Evolutionary conservation across 1,284 basidiomycete genomes (phyloP), one percentile per base, ranked within the genome.

Genomic region (Trichosporon sp.): DNA sequence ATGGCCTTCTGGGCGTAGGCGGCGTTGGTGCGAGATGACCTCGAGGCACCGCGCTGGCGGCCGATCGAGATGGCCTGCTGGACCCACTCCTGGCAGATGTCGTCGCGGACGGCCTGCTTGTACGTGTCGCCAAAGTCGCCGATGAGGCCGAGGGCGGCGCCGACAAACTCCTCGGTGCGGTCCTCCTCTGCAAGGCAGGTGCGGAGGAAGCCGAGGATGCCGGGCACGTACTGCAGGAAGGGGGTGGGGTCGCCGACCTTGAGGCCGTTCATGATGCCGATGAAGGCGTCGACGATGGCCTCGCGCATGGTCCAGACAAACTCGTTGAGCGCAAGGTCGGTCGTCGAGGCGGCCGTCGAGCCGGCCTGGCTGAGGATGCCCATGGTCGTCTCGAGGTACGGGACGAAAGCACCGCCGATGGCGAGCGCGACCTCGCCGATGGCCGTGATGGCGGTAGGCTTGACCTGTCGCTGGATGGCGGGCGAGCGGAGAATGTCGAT

Each of bases 361-460:
- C 93, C 92, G 0, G 95, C 95, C 81, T 99, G 95, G 70, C 87
- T 85, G 59, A 99, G 83, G 27, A 99, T 95, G 56, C 83, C 86
- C 91, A 97, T 95, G 4, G 92, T 92, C 9, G 91, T 91, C 65
- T 88, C 87, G 58, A 97, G 84, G 80, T 90, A 99, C 1, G 93
- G 93, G 74, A 91, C 90, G 78, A 97, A 99, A 11, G 83, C 83
- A 9, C 86, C 82, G 1, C 92, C 93, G 68, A 97, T 89, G 1
- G 96, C 95, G 23, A 99, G 84, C 8, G 95, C 95, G 69, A 99
- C 90, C 78, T 99, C 95, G 36, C 96, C 96, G 74, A 99, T 99
- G 80, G 92, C 94, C 14, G 91, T 89, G 66, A 99, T 82, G 71
- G 98, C 93, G 14, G 90, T 89, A 49, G 98, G 95, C 85, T 99